Conservation (phyloP, 2,329 filamentous ascomycete genomes). For the Trichoderma hamatum region DNA sequence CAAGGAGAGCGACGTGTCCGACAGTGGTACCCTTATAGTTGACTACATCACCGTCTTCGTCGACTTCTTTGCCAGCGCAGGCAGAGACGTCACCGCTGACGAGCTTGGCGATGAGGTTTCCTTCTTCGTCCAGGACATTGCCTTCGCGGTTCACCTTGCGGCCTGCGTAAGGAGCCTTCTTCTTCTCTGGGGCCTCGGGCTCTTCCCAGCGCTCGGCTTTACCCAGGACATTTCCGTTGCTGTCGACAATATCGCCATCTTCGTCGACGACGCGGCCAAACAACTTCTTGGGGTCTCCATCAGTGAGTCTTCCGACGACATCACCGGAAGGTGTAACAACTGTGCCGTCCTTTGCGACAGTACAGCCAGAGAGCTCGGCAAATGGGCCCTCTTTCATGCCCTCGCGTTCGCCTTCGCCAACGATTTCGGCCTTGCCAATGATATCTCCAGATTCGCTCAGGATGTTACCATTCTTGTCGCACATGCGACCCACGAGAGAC, state of each 20-base stretch:
- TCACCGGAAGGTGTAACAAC: constrained; percentile 68
- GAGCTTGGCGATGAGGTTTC: constrained; percentile 66
- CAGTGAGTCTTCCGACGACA: constrained; percentile 70
- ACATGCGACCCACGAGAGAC: constrained; percentile 67
- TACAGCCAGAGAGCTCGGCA: constrained; percentile 65
- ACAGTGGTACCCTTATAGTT: constrained; percentile 68
- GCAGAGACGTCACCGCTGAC: constrained; percentile 67
- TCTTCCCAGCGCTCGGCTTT: constrained; percentile 64
- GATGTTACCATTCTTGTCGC: constrained; percentile 71
- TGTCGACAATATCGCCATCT: constrained; percentile 80
- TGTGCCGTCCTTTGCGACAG: constrained; percentile 69
- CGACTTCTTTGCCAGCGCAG: constrained; percentile 69
- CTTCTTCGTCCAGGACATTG: constrained; percentile 61
- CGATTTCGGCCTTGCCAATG: constrained; percentile 68
- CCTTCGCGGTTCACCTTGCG: constrained; percentile 61
- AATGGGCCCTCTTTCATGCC: constrained; percentile 69
- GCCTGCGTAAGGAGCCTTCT: constrained; percentile 56
- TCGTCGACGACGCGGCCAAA: constrained; percentile 76
- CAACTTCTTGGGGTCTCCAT: constrained; percentile 72
- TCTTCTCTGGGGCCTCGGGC: constrained; percentile 53
- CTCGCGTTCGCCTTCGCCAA: constrained; percentile 67
- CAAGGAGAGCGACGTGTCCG: constrained; percentile 69
- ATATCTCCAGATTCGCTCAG: constrained; percentile 73
- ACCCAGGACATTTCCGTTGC: constrained; percentile 65
- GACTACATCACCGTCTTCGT: constrained; percentile 71